Percentiles rank a stretch among this genome's conserved stretches.
Evolutionary conservation across 2,329 filamentous ascomycete genomes (phyloP).

Genomic region (Clonostachys solani): DNA sequence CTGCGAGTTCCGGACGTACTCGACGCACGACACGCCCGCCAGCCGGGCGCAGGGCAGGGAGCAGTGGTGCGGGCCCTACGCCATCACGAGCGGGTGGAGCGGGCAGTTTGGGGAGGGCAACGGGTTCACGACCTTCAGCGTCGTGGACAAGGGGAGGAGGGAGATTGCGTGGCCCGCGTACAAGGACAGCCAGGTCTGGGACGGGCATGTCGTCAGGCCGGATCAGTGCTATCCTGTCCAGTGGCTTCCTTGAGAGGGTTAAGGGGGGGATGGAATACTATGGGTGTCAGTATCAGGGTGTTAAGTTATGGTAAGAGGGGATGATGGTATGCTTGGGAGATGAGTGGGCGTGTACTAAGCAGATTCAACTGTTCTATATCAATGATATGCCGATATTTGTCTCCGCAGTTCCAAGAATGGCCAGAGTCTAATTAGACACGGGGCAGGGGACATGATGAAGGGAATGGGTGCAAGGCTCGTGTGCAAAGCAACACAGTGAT

Average conservation of each 20-base stretch:
- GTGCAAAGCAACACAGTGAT: too few species aligned
- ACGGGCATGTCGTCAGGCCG: constrained; percentile 37
- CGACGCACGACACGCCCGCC: constrained; percentile 23
- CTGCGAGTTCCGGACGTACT: constrained; percentile 27
- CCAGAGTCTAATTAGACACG: too few species aligned
- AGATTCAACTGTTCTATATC: background rate
- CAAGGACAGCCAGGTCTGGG: constrained; percentile 39
- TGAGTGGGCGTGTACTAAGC: too few species aligned
- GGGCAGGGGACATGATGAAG: too few species aligned
- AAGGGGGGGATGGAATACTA: too few species aligned
- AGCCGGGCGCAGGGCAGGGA: constrained; percentile 31
- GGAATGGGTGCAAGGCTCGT: too few species aligned
- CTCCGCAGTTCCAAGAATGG: background rate
- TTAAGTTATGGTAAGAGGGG: too few species aligned
- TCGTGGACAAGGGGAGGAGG: constrained; percentile 34
- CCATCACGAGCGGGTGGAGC: constrained; percentile 48
- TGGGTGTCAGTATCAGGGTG: too few species aligned
- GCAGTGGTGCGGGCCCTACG: constrained; percentile 40
- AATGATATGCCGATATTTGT: constrained; percentile 2
- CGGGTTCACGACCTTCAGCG: constrained; percentile 51
- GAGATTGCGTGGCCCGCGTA: background rate
- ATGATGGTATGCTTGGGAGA: too few species aligned
- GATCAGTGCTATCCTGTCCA: constrained; percentile 35
- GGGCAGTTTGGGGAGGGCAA: constrained; percentile 45
- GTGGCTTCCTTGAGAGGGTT: too few species aligned